A percentile compares a stretch with the other conserved stretches of the same genome.
These are phyloP conservation scores for Podospora sp. DNA, from an alignment of 495 filamentous ascomycete genomes.

Conservation along the genomic window DNA sequence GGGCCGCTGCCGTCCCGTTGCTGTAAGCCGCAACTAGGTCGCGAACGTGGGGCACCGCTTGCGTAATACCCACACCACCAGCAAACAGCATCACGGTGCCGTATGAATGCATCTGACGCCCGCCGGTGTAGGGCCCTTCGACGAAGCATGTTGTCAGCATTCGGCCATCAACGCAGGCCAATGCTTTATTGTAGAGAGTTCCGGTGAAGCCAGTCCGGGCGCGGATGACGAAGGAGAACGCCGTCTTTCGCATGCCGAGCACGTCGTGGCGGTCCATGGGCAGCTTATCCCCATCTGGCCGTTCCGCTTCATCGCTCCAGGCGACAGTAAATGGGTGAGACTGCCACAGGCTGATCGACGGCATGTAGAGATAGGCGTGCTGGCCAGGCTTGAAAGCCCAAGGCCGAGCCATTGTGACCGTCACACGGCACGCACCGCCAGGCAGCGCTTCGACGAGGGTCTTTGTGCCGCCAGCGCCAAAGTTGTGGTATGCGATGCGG, in stretches of 20 bases:
- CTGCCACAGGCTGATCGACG: conserved; percentile 68
- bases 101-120: conserved; percentile 70
- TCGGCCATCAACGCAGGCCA: conserved; percentile 57
- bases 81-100: conserved; percentile 86
- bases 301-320: conserved; percentile 61
- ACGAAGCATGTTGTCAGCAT: conserved; percentile 65
- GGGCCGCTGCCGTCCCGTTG: conserved; percentile 72
- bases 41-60: conserved; percentile 77
- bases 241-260: conserved; percentile 59
- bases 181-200: conserved; percentile 69
- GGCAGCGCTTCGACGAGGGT: conserved; percentile 65
- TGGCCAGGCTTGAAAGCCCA: conserved; percentile 75
- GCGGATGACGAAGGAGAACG: conserved; percentile 76
- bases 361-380: conserved; percentile 83
- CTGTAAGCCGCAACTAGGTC: conserved; percentile 71
- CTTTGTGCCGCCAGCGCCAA: conserved; percentile 61
- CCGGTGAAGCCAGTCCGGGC: conserved; percentile 84
- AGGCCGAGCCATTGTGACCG: conserved; percentile 74
- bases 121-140: conserved; percentile 82
- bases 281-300: conserved; percentile 52
- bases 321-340: conserved; percentile 70
- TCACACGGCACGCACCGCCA: conserved; percentile 67
- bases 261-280: conserved; percentile 61
- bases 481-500: conserved; percentile 66
- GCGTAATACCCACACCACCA: conserved; percentile 86